Evolutionary conservation across 2,329 filamentous ascomycete genomes (phyloP).

Genomic region (Ilyonectria robusta): DNA sequence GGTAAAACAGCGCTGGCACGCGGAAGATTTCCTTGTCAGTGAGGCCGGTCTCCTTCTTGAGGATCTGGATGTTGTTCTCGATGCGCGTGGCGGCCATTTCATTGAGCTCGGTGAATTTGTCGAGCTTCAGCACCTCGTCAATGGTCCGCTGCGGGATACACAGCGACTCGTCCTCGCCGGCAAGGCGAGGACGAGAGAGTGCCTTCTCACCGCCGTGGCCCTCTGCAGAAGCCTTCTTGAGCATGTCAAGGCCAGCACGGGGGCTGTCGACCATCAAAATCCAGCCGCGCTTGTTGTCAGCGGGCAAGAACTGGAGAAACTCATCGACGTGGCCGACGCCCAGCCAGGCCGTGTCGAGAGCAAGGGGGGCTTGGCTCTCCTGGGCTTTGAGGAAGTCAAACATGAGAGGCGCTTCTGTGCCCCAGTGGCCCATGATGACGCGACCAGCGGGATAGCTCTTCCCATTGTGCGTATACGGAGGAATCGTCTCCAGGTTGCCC

Average conservation of each 20-base stretch:
- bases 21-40: conserved; percentile 42
- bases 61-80: conserved; percentile 39
- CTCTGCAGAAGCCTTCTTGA: conserved; percentile 30
- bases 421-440: conserved; percentile 38
- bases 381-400: conserved; percentile 51
- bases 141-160: conserved; percentile 37
- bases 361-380: conserved; percentile 52
- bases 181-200: conserved; percentile 25
- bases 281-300: conserved; percentile 44
- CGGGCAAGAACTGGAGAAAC: conserved; percentile 49
- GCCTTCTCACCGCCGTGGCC: conserved; percentile 38
- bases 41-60: conserved; percentile 45
- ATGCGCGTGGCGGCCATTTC: conserved; percentile 34
- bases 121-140: conserved; percentile 31
- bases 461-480: conserved; percentile 46
- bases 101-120: conserved; percentile 29
- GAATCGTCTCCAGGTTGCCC: conserved; percentile 57
- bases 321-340: conserved; percentile 49
- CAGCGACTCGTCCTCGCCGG: background rate
- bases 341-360: conserved; percentile 50
- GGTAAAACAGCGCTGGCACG: conserved; percentile 38
- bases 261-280: conserved; percentile 44
- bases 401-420: conserved; percentile 39
- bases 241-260: conserved; percentile 33
- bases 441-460: conserved; percentile 40